phyloP scores from a whole-genome alignment of 208 protist genomes.

The Leptomonas pyrrhocoris region DNA sequence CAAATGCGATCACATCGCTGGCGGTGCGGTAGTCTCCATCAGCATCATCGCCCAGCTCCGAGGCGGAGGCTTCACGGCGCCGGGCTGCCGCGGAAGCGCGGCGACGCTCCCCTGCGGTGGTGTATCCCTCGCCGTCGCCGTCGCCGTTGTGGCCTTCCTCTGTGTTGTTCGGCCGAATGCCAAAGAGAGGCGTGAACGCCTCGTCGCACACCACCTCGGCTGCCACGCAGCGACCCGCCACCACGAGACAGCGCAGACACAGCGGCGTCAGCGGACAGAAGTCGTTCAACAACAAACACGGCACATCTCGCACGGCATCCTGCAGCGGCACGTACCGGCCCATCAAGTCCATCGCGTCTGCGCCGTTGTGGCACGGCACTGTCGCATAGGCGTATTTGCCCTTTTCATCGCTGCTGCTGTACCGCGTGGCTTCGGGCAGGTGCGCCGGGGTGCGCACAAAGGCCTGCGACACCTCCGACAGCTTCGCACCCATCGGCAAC shows the following conservation, averaged over 20 bases:
- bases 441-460: slow-evolving; percentile 51
- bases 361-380: slow-evolving; percentile 41
- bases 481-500: slow-evolving; percentile 44
- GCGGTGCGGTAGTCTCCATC: slow-evolving; percentile 8
- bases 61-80: background rate
- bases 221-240: slow-evolving; percentile 58
- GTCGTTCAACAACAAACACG: slow-evolving; percentile 71
- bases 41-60: background rate
- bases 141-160: slow-evolving; percentile 2
- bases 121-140: background rate
- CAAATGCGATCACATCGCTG: slow-evolving; percentile 40
- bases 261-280: slow-evolving; percentile 36
- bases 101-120: slow-evolving; percentile 1
- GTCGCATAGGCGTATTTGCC: slow-evolving; percentile 44
- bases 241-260: slow-evolving; percentile 50
- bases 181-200: slow-evolving; percentile 40
- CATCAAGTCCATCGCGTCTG: slow-evolving; percentile 48
- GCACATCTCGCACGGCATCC: slow-evolving; percentile 45
- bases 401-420: slow-evolving; percentile 33
- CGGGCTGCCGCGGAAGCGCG: slow-evolving; percentile 9
- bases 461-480: slow-evolving; percentile 52
- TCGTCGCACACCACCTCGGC: slow-evolving; percentile 62
- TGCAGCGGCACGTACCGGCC: slow-evolving; percentile 28
- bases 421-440: slow-evolving; percentile 20
- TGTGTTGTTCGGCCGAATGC: slow-evolving; percentile 26